Conservation (phyloP, 2,329 filamentous ascomycete species). For the Colletotrichum incanum region DNA sequence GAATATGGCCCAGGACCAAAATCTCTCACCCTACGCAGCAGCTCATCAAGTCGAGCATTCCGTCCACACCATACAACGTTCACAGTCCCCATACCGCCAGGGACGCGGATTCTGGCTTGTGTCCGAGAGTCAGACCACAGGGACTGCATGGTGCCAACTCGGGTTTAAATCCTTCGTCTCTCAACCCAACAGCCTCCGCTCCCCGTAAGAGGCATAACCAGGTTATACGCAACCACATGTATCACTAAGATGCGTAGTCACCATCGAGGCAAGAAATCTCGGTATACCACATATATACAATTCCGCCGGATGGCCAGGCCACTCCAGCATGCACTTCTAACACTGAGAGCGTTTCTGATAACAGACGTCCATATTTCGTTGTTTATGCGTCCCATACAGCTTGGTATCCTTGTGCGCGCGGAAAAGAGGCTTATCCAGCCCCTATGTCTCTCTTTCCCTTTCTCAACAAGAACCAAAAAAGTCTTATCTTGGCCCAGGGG, state of each 20-base stretch:
- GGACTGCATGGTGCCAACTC: background rate
- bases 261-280: background rate
- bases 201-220: background rate
- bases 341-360: background rate
- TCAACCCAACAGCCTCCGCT: background rate
- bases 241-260: too few relatives aligned
- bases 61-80: too few relatives aligned
- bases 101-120: too few relatives aligned
- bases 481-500: conserved; percentile 11
- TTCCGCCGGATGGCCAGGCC: conserved; percentile 21
- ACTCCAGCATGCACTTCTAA: conserved; percentile 32
- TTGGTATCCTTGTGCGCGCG: conserved; percentile 21
- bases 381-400: conserved; percentile 8
- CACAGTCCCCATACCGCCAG: too few relatives aligned
- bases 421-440: conserved; percentile 5
- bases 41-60: too few relatives aligned
- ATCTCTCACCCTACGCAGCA: too few relatives aligned
- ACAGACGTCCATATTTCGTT: conserved; percentile 18
- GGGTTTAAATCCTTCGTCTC: background rate
- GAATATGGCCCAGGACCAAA: too few relatives aligned
- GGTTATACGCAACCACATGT: background rate
- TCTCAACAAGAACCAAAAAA: background rate
- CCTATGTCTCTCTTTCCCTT: background rate
- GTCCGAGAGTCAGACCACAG: too few relatives aligned
- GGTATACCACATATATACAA: conserved; percentile 35